phyloP scores from a whole-genome alignment of 2,329 filamentous ascomycete species.

The Madurella mycetomatis region DNA sequence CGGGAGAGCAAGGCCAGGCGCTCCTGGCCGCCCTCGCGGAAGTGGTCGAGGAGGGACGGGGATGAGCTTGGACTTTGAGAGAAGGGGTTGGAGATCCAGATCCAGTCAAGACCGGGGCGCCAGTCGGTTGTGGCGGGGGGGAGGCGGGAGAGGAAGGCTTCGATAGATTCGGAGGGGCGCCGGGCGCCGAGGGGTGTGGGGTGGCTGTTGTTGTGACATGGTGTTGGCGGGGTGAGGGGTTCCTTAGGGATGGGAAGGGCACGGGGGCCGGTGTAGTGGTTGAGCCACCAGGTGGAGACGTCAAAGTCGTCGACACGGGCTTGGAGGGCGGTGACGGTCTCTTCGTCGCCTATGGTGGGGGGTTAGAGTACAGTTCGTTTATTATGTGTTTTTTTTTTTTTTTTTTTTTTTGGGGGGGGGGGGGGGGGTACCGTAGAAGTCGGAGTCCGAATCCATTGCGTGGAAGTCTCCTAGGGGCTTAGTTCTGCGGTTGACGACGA shows the following conservation, averaged over 20 bases:
- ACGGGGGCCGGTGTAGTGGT: constrained; percentile 14
- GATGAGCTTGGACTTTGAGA: constrained; percentile 31
- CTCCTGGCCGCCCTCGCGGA: constrained; percentile 50
- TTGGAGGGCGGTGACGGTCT: constrained; percentile 44
- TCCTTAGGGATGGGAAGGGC: neutral
- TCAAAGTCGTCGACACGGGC: constrained; percentile 49
- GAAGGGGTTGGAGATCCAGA: constrained; percentile 66
- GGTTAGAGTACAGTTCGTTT: constrained; percentile 5
- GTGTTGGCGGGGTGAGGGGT: constrained; percentile 2
- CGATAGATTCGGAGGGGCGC: constrained; percentile 40
- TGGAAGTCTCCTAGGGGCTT: neutral
- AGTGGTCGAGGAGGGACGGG: constrained; percentile 36
- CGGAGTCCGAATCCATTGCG: constrained; percentile 45
- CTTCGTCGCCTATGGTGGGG: constrained; percentile 47
- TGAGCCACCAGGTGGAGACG: constrained; percentile 45
- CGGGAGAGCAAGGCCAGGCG: constrained; percentile 42
- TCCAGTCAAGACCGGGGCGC: constrained; percentile 56
- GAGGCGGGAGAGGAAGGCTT: constrained; percentile 59
- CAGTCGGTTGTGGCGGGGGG: constrained; percentile 59
- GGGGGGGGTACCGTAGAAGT: constrained; percentile 48
- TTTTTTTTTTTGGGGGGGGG: neutral
- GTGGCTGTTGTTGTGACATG: neutral
- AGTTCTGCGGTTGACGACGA: no score
- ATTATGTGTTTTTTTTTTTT: no score
- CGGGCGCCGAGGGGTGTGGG: constrained; percentile 47